Evolutionary conservation across 2,329 filamentous ascomycete genomes (phyloP), one percentile per base, ranked within the genome.

Genomic region (Eutypa lata): DNA sequence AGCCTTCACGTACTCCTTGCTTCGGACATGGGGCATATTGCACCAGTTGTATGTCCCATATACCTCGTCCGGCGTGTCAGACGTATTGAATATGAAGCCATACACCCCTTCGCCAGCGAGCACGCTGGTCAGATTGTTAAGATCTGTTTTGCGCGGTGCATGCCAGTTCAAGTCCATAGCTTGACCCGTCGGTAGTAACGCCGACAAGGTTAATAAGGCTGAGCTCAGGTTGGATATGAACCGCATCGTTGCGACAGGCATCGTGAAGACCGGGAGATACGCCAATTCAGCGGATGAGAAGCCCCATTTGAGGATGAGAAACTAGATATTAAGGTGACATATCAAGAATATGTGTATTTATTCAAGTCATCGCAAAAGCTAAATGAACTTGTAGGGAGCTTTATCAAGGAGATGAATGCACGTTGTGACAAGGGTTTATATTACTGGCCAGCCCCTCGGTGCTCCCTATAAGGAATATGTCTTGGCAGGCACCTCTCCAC

Each of bases 11-110:
- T 94, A 94, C 62, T 90, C 87, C 14, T 70, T 69, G 21, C 68
- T 72, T 31, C 89, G 79, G n/a, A 89, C 87, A 71, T 93, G 90
- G 1, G 90, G 90, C 89, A 94, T 94, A 65, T 94, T 92, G 71
- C 90, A 94, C 79, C 80, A 93, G 68, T 93, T 91, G 70, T 92
- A 92, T 1, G 73, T 77, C 6, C 83, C 82, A 69, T 89, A 87
- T 37, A 74, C 60, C 1, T 70, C 65, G 50, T 76, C 71, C 0
- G 88, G 82, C 0, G 81, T 80, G 1, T 72, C 59, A 1, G 87
- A 90, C 33, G 80, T 78, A 63, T 90, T 84, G 71, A 86, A 94
- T 18, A 89, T 78, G 66, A 91, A 92, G 2, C 87, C 89, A 67
- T 90, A 86, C 0, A 85, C 79, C 1, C 87, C 89, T 2, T 76